Base-by-base conservation (phyloP, 441 rosid species). In the Heliophila coronopifolia region DNA sequence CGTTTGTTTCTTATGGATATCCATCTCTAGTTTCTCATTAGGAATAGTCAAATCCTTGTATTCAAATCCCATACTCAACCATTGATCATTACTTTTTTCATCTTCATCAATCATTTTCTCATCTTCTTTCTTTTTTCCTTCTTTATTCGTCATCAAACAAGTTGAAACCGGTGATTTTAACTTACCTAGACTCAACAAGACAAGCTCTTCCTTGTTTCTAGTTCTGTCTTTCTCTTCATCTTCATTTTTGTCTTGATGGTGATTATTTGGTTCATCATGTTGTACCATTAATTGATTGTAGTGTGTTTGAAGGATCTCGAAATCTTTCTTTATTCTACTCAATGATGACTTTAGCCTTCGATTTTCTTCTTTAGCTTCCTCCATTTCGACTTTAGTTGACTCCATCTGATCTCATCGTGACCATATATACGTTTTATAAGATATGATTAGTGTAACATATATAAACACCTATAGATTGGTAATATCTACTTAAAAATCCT, bases 111-210 rank as follows among this genome's bases (percentile, higher is more conserved):
- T 16, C 4, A n/a, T 54, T 46, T 38, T 44, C 6, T 39, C 69
- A 26, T 53, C 61, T 18, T 23, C 45, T 33, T 71, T 76, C 17
- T 20, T 65, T 27, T 69, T 65, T 4, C 53, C 69, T n/a, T 77
- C 68, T 14, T 74, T 47, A 32, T 25, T 66, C 18, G 40, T 72
- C 43, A 47, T 47, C 4, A 70, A 14, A 30, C 56, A 62, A 14
- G 67, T 63, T 32, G 80, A 32, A 48, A 65, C 34, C 2, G 59
- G 49, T 65, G 65, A 30, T 9, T 65, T 18, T 35, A n/a, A 34
- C 40, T 50, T 63, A 44, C 97, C 95, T 1, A 90, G 77, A 56
- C 82, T 86, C 18, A 90, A 81, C 8, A 78, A 86, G 28, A 90
- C 81, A 48, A 83, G 80, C 17, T 65, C 69, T 37, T 65, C 64